Conservation (phyloP, 139 green algal species). For the Pedinophyceae sp. region DNA sequence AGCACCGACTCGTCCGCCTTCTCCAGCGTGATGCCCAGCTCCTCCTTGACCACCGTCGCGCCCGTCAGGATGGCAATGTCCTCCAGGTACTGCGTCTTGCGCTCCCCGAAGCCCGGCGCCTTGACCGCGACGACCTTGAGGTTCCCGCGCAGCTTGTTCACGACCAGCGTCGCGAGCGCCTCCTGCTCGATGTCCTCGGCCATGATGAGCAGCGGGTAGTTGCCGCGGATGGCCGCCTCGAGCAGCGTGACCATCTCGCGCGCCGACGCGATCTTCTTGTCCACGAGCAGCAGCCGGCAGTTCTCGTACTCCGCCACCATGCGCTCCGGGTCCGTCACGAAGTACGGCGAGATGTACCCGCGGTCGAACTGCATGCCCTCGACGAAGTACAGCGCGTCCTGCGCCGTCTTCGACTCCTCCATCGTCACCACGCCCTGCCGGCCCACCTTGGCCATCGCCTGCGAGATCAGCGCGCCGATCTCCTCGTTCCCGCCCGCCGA, state of each 20-base stretch:
- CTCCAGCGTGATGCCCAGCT: slow-evolving; percentile 86
- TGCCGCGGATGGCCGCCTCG: slow-evolving; percentile 76
- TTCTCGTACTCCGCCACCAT: slow-evolving; percentile 86
- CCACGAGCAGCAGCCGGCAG: slow-evolving; percentile 87
- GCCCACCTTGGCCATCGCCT: slow-evolving; percentile 86
- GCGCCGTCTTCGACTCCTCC: slow-evolving; percentile 90
- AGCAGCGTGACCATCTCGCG: slow-evolving; percentile 91
- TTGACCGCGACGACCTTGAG: slow-evolving; percentile 85
- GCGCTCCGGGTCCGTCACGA: slow-evolving; percentile 97
- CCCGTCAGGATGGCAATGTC: slow-evolving; percentile 98
- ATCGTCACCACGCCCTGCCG: slow-evolving; percentile 94
- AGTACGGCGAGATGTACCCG: slow-evolving; percentile 98
- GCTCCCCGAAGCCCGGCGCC: slow-evolving; percentile 96
- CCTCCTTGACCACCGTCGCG: slow-evolving; percentile 81
- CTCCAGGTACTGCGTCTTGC: slow-evolving; percentile 95
- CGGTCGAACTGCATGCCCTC: slow-evolving; percentile 99
- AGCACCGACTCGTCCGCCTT: slow-evolving; percentile 79
- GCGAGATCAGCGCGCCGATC: slow-evolving; percentile 87
- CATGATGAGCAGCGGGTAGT: slow-evolving; percentile 94
- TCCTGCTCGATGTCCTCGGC: slow-evolving; percentile 99
- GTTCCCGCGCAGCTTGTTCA: slow-evolving; percentile 97
- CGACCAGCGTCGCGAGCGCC: slow-evolving; percentile 93
- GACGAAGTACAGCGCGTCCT: slow-evolving; percentile 92
- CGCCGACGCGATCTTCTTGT: slow-evolving; percentile 97
- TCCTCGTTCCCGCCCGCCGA: slow-evolving; percentile 84